Evolutionary conservation across 2,329 filamentous ascomycete genomes (phyloP), one percentile per base, ranked within the genome.

Genomic region (Coniochaeta pulveracea): DNA sequence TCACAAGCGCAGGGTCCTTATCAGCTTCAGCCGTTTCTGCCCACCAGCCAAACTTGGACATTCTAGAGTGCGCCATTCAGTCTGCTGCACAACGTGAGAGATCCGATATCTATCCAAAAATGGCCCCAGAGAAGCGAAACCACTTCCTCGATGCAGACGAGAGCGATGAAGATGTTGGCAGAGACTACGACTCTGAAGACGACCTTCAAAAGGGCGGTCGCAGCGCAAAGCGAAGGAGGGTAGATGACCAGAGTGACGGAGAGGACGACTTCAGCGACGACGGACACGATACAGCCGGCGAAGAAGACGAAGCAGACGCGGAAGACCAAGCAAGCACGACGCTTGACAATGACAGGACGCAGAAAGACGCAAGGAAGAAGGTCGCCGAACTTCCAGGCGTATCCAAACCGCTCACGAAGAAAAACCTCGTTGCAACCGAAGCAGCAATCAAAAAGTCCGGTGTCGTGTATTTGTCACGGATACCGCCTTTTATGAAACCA

Each of bases 401-500:
- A 35, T 63, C 69, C 34, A 69, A 65, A 43, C 61, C 69, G 25
- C 56, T 81, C 38, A 64, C 69, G 26, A 75, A 79, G 51, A 77
- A 81, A 58, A 80, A 83, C 49, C 69, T 83, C 31, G 69, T 80
- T 24, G 65, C 66, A 5, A 71, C 75, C 9, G 72, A 76, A 40
- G 69, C 69, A 22, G 75, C 76, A 15, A 67, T 80, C 38, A 75
- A 73, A 45, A 80, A 77, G 51, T 85, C 82, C 0, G 85, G 85
- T 41, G 81, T 93, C 10, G 66, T 91, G 39, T 93, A 91, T 58
- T 66, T 93, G 40, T 89, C 83, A 4, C 76, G 85, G 38, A 74
- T 91, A 41, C 85, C 85, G 4, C 85, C 85, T 0, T 93, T 88
- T 56, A 91, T 93, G 83, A 88, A 86, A 48, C 83, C 84, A 6